Evolutionary conservation across 2,329 filamentous ascomycete genomes (phyloP), one percentile per base, ranked within the genome.

Genomic region (Coniochaeta ligniaria): DNA sequence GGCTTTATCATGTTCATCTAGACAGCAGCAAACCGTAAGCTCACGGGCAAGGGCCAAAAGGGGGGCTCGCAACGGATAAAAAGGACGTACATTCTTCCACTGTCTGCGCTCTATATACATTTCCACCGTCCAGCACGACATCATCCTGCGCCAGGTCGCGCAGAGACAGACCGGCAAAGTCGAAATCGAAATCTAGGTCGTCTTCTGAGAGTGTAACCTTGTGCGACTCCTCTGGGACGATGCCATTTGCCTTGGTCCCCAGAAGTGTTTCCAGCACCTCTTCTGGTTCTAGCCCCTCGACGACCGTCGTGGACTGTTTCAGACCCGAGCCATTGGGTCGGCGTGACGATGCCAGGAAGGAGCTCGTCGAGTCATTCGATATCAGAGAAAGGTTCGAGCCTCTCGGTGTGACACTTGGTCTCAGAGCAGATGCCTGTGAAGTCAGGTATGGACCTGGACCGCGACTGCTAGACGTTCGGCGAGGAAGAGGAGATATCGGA

Each of bases 371-470:
- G 60, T 91, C 89, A 73, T 85, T 91, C 6, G 90, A 85, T 12
- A 84, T 79, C n/a, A 94, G 79, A 1, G 92, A 95, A 7, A 94
- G 77, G 1, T 90, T 90, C 0, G 94, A 96, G 6, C 86, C 87
- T 63, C 90, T 83, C 24, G 91, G 86, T 56, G 82, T 85, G 45
- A 89, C 75, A 16, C 85, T 85, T 24, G 54, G 54, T 14, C 54
- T 41, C 38, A 41, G 17, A 35, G 31, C 31, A 12, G 89, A 84
- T 61, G 91, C 83, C 67, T 87, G 84, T 14, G 86, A 87, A 36
- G 87, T 84, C 61, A 87, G 77, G 67, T 87, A 87, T 9, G 89
- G 89, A 47, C 83, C 87, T 6, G 47, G 47, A 28, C 47, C 47
- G 17, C 47, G 47, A 61, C 90, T 83, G 70, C 83, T 86, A 14